Conservation (phyloP, 768 basidiomycete species). For the Serendipita sp. region DNA sequence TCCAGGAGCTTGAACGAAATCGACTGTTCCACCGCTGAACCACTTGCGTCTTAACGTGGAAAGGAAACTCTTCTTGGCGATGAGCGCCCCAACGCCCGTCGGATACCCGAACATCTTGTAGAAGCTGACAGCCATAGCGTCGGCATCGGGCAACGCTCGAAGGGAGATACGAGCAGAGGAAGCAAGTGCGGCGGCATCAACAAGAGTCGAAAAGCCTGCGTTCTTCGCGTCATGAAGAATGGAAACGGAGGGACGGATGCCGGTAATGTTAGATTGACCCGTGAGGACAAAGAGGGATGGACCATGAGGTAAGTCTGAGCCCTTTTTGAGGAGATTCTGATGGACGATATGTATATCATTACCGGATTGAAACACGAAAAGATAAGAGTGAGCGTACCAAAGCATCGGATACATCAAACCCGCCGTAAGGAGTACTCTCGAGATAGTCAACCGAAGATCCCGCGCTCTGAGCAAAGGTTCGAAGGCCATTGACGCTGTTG, state of each 20-base stretch:
- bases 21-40: constrained; percentile 74
- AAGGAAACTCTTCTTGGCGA: constrained; percentile 58
- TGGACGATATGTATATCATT: neutral
- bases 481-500: constrained; percentile 48
- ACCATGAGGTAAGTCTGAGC: neutral
- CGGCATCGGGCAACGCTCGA: constrained; percentile 41
- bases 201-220: constrained; percentile 56
- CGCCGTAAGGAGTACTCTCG: constrained; percentile 44
- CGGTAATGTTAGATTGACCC: constrained; percentile 70
- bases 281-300: constrained; percentile 58
- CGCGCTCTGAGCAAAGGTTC: constrained; percentile 44
- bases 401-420: constrained; percentile 39
- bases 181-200: constrained; percentile 70
- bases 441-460: constrained; percentile 51
- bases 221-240: constrained; percentile 47
- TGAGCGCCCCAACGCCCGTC: constrained; percentile 65
- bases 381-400: constrained; percentile 31
- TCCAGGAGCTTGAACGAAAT: constrained; percentile 72
- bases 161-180: constrained; percentile 56
- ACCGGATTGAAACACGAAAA: neutral
- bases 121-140: constrained; percentile 71
- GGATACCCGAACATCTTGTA: constrained; percentile 89
- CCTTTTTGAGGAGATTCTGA: neutral
- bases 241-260: constrained; percentile 37
- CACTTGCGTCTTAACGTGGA: constrained; percentile 48